Evolutionary conservation across 2,329 filamentous ascomycete species (phyloP).

Genomic region (Paecilomyces sp.): DNA sequence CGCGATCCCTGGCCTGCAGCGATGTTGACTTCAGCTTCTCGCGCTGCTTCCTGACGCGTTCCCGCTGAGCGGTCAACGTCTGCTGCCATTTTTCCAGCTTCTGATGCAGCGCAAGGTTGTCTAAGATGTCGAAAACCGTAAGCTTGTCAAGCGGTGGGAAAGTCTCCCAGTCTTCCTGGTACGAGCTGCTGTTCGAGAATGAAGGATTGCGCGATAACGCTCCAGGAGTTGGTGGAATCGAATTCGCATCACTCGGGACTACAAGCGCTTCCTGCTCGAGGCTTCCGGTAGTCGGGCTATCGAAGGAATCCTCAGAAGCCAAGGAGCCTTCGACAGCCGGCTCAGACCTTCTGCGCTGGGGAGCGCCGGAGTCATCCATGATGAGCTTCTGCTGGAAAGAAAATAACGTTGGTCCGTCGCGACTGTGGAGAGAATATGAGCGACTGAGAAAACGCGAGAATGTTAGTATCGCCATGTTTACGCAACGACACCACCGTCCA

Average conservation of each 20-base stretch:
- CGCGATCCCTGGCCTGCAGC: conserved; percentile 72
- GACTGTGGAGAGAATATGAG: conserved; percentile 21
- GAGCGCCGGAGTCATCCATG: conserved; percentile 20
- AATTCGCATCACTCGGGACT: conserved; percentile 20
- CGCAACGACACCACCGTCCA: not conserved
- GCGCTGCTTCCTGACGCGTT: conserved; percentile 75
- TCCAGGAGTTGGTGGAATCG: conserved; percentile 20
- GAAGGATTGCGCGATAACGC: conserved; percentile 67
- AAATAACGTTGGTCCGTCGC: conserved; percentile 29
- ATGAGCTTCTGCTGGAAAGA: conserved; percentile 30
- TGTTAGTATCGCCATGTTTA: conserved; percentile 31
- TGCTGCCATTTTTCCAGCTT: conserved; percentile 86
- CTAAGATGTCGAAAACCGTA: conserved; percentile 85
- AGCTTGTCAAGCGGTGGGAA: conserved; percentile 85
- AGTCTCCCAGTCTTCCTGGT: conserved; percentile 80
- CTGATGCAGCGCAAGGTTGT: conserved; percentile 83
- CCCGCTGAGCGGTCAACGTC: conserved; percentile 71
- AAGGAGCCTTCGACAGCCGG: conserved; percentile 14
- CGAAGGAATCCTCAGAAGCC: conserved; percentile 15
- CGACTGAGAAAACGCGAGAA: conserved; percentile 30
- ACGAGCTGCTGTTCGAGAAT: conserved; percentile 76
- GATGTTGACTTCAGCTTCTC: conserved; percentile 72
- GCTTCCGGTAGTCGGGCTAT: conserved; percentile 14
- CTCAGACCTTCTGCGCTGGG: conserved; percentile 16
- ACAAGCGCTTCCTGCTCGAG: conserved; percentile 21